A percentile compares a stretch with the other conserved stretches of the same genome.
phyloP scores from a whole-genome alignment of 2,329 filamentous ascomycete genomes.

The Claviceps digitariae region DNA sequence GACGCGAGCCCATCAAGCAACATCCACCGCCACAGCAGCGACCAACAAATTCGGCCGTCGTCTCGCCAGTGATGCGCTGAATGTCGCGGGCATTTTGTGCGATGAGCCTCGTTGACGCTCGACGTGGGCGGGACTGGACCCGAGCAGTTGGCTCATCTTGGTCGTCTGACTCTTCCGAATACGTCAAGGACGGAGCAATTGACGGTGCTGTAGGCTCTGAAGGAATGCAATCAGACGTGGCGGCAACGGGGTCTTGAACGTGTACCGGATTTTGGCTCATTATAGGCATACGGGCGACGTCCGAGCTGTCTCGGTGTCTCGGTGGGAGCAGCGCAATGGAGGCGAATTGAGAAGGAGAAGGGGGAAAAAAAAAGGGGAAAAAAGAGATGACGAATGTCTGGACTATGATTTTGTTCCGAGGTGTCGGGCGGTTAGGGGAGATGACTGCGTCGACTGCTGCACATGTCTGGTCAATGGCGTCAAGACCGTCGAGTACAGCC shows the following conservation, averaged over 20 bases:
- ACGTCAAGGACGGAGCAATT: constrained; percentile 47
- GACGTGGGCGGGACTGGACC: constrained; percentile 36
- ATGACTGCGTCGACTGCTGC: not conserved
- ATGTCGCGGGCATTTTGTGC: constrained; percentile 49
- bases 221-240: constrained; percentile 28
- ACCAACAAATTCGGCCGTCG: constrained; percentile 46
- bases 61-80: constrained; percentile 50
- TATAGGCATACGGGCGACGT: constrained; percentile 4
- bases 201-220: constrained; percentile 34
- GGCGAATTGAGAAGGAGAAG: not conserved
- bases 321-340: too few relatives aligned
- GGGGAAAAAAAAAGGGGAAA: not conserved
- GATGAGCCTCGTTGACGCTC: constrained; percentile 56
- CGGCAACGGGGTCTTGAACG: constrained; percentile 26
- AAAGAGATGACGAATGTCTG: not conserved
- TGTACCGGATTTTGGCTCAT: constrained; percentile 19
- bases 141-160: constrained; percentile 36
- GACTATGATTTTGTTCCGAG: not conserved
- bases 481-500: not conserved
- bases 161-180: constrained; percentile 48
- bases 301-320: not conserved
- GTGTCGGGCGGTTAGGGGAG: not conserved
- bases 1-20: constrained; percentile 38
- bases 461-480: not conserved
- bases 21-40: constrained; percentile 53